phyloP scores from a whole-genome alignment of 2,329 filamentous ascomycete species.

The Clathrospora elynae region DNA sequence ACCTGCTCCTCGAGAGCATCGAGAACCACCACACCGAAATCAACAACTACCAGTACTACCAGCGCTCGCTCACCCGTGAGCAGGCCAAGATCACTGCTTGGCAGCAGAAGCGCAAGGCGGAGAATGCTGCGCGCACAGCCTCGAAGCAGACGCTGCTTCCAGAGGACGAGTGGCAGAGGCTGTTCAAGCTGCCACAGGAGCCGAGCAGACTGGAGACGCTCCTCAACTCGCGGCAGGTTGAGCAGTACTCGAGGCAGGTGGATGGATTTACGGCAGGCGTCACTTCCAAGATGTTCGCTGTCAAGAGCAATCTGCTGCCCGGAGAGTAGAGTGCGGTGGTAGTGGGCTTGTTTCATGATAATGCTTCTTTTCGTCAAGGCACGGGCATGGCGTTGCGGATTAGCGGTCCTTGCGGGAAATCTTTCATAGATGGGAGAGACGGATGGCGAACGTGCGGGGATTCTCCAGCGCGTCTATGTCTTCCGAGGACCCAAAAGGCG shows the following conservation, averaged over 20 bases:
- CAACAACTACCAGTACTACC: slow-evolving; percentile 99
- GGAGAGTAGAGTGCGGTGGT: slow-evolving; percentile 50
- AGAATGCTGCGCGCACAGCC: slow-evolving; percentile 82
- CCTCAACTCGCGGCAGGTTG: slow-evolving; percentile 92
- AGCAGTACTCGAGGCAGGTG: slow-evolving; percentile 96
- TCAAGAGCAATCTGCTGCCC: slow-evolving; percentile 71
- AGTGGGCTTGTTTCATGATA: slow-evolving; percentile 35
- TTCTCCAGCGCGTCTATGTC: slow-evolving; percentile 8
- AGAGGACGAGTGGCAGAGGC: slow-evolving; percentile 96
- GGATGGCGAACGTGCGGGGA: slow-evolving; percentile 9
- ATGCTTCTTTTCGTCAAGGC: slow-evolving; percentile 44
- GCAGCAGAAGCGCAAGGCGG: slow-evolving; percentile 95
- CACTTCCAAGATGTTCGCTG: slow-evolving; percentile 97
- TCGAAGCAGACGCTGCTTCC: slow-evolving; percentile 89
- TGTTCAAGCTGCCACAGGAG: slow-evolving; percentile 97
- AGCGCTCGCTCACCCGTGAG: slow-evolving; percentile 89
- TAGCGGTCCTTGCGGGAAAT: slow-evolving; percentile 31
- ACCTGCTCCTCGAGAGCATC: slow-evolving; percentile 93
- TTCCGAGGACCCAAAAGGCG: slow-evolving; percentile 16
- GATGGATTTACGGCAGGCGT: slow-evolving; percentile 93
- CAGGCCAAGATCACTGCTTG: slow-evolving; percentile 95
- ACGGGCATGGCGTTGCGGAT: slow-evolving; percentile 48
- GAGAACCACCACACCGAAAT: slow-evolving; percentile 98
- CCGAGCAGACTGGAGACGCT: slow-evolving; percentile 91
- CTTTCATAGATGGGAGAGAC: slow-evolving; percentile 24